A percentile compares a stretch with the other conserved stretches of the same genome.
These are phyloP conservation scores for Agaricales sp. DNA, from an alignment of 1,284 basidiomycete genomes.

Conservation along the genomic window DNA sequence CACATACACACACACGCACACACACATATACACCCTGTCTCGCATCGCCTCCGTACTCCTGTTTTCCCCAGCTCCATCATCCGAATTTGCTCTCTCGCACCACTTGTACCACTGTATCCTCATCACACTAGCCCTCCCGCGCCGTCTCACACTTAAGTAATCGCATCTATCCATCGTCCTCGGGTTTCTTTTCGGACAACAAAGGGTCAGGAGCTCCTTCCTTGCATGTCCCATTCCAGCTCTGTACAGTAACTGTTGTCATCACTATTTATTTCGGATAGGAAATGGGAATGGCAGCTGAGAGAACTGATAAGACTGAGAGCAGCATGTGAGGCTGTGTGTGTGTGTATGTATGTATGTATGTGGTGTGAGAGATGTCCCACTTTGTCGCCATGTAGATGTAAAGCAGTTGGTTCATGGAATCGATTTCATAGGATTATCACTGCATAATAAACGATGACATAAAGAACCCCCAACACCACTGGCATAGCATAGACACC, in stretches of 20 bases:
- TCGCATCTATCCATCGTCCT: constrained; percentile 3
- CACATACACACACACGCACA: background rate
- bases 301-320: no score
- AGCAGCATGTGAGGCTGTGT: no score
- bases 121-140: constrained; percentile 4
- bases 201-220: no score
- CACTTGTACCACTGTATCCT: constrained; percentile 5
- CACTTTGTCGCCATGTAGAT: no score
- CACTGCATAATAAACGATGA: constrained; percentile 12
- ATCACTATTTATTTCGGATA: constrained; percentile 3
- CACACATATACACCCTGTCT: background rate
- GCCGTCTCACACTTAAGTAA: constrained; percentile 5
- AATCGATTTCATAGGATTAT: constrained; percentile 9
- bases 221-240: no score
- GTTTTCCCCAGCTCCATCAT: constrained; percentile 2
- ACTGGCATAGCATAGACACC: constrained; percentile 12
- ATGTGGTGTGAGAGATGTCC: no score
- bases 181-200: no score
- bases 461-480: background rate
- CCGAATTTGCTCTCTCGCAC: constrained; percentile 5
- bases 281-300: constrained; percentile 1
- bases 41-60: constrained; percentile 1
- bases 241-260: constrained; percentile 5
- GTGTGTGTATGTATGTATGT: no score
- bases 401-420: constrained; percentile 5